Evolutionary conservation across 768 basidiomycete genomes (phyloP).

Genomic region (Hypholoma sublateritium): DNA sequence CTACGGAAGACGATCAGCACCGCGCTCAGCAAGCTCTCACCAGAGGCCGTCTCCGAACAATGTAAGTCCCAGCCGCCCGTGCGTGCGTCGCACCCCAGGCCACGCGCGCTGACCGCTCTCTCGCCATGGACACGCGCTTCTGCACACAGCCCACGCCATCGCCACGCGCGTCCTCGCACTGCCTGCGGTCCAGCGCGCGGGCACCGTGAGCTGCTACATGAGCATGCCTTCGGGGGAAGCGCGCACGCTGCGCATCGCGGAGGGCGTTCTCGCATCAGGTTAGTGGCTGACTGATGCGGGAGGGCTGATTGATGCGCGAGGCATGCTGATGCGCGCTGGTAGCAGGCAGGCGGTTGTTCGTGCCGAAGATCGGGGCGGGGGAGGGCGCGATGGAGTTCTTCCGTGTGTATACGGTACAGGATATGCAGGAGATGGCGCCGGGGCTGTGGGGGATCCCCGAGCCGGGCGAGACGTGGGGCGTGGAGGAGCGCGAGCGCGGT

Average conservation of each 20-base stretch:
- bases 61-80: too few relatives aligned
- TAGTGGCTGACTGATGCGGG: conserved; percentile 19
- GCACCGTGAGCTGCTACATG: conserved; percentile 69
- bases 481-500: conserved; percentile 52
- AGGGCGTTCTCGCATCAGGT: conserved; percentile 58
- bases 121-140: neutral
- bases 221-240: conserved; percentile 78
- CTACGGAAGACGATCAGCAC: conserved; percentile 52
- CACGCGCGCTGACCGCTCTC: neutral
- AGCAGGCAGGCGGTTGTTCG: conserved; percentile 65
- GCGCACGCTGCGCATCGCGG: conserved; percentile 53
- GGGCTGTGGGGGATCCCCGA: conserved; percentile 81
- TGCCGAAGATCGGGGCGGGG: conserved; percentile 58
- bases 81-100: conserved; percentile 8
- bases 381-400: conserved; percentile 65
- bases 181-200: conserved; percentile 49
- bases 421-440: conserved; percentile 53
- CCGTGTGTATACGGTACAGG: conserved; percentile 55
- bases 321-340: neutral
- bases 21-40: conserved; percentile 43
- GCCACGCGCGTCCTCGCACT: conserved; percentile 46
- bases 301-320: neutral
- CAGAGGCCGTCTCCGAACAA: conserved; percentile 52
- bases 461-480: conserved; percentile 47
- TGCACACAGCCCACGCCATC: conserved; percentile 44